Evolutionary conservation across 208 protist genomes (phyloP).

Genomic region (Plasmodiophora brassicae): DNA sequence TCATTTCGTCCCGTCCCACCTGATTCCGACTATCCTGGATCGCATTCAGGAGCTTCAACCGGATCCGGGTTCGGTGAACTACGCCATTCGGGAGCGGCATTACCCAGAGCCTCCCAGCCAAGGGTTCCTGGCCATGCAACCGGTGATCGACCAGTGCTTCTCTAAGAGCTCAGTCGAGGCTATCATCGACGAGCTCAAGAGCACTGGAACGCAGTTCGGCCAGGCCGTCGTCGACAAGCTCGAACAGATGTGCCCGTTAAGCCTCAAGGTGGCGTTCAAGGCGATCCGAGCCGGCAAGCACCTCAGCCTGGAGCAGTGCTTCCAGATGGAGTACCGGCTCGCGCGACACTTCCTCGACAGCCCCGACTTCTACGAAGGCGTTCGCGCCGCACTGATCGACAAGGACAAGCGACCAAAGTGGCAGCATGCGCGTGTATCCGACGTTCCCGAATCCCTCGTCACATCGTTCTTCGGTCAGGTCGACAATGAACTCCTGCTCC

Average conservation of each 20-base stretch:
- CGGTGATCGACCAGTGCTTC: background rate
- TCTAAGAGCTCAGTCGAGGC: conserved; percentile 18
- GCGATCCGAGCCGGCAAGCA: background rate
- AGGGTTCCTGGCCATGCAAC: background rate
- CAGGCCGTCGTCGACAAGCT: background rate
- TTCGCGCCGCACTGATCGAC: conserved; percentile 28
- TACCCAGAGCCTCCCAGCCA: background rate
- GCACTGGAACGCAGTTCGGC: background rate
- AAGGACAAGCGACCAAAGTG: background rate
- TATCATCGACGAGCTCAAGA: background rate
- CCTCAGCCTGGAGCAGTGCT: background rate
- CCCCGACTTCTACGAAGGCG: conserved; percentile 25
- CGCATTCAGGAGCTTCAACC: background rate
- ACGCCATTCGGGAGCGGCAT: background rate
- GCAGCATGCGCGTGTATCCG: background rate
- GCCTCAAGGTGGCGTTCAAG: background rate
- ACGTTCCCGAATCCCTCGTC: background rate
- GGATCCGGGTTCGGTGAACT: background rate
- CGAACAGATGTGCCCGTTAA: background rate
- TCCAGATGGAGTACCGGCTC: conserved; percentile 7
- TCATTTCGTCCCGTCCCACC: conserved; percentile 26
- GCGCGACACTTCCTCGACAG: background rate
- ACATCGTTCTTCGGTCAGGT: conserved; percentile 33
- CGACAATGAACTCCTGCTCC: background rate
- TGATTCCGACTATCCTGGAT: background rate